Evolutionary conservation across 257 asterid genomes (phyloP), one percentile per base, ranked within the genome.

Genomic region (Osmanthus fragrans): DNA sequence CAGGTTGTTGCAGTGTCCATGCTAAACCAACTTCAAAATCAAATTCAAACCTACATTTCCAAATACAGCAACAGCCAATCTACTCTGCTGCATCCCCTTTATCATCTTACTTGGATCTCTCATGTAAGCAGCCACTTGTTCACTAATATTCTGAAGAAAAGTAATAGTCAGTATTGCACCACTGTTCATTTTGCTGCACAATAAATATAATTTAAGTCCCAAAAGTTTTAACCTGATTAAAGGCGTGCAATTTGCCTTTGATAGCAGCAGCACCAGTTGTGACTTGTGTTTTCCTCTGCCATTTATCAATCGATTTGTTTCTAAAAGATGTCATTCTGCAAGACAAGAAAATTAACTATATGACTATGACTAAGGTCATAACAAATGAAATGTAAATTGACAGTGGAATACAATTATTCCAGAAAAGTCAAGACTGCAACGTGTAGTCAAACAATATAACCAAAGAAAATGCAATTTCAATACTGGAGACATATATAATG

Each of bases 71-170:
- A 96, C 89, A 40, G 89, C 91, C 5, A 94, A 88, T 81, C 86
- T 88, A 82, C 85, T 90, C 83, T 84, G 96, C 85, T 87, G 98
- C 99, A 96, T 96, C 73, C 97, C 97, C 84, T 93, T 96, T 34
- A 92, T 85, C 97, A 90, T 91, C 82, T 90, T 96, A 84, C 90
- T 93, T 45, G 99, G 99, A 88, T 96, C 99, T 81, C 98, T 92
- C 98, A 96, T 93, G 84, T 93, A 89, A 78, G 88, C 75, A 49
- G 92, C 89, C 86, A 96, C 97, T 93, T 93, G 99, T 70, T 88
- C 90, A 75, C 99, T 96, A 81, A 90, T 88, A 83, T 87, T 90
- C 99, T 96, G 92, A 67, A 85, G 81, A 56, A 78, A 67, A 33
- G 54, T 47, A 86, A 49, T 25, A 65, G 79, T 86, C 81, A 89